Evolutionary conservation across 208 protist genomes (phyloP), one percentile per base, ranked within the genome.

Genomic region (Crithidia bombi): DNA sequence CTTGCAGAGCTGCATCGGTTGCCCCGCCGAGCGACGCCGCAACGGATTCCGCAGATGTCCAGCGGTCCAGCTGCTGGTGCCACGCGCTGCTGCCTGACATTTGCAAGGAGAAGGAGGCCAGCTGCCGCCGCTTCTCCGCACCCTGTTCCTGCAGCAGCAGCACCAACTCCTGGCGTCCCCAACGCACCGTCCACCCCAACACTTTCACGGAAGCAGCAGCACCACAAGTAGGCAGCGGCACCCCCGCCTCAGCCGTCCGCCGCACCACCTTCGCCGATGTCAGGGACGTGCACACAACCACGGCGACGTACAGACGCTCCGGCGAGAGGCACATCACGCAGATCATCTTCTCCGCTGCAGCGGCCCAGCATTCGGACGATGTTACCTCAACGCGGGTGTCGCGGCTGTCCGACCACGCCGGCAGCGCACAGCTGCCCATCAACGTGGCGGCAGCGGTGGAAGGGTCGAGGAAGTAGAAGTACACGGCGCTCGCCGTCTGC

Each of bases 401-500:
- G 17, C 38, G 47, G 15, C 38, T 46, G 26, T 36, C 38, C 3
- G 26, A 43, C 73, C 55, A 66, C 1, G 17, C 21, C 32, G 73
- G 73, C 23, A 78, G 57, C 41, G 26, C 50, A 11, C 64, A 72
- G 30, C 0, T 36, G 2, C 73, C 73, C 46, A 78, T 78, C 50
- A 1, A 14, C 17, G 58, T 66, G 0, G 65, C 59, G 15, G 61
- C 65, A 21, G 47, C 25, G 41, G 55, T 63, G 43, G 73, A 58
- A 5, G 69, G 73, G 47, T 87, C 75, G 15, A 86, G 55, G 6
- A 52, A 70, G 70, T 85, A 90, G 47, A 82, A 82, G 28, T 41
- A 33, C 10, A 85, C 72, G 19, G 39, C 46, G 1, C 43, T 58
- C 12, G 54, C 39, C 3, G 81, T 90, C 25, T 61, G 51, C 38